A percentile compares a stretch with the other conserved stretches of the same genome.
phyloP scores from a whole-genome alignment of 2,329 filamentous ascomycete genomes.

The Karstenula rhodostoma region DNA sequence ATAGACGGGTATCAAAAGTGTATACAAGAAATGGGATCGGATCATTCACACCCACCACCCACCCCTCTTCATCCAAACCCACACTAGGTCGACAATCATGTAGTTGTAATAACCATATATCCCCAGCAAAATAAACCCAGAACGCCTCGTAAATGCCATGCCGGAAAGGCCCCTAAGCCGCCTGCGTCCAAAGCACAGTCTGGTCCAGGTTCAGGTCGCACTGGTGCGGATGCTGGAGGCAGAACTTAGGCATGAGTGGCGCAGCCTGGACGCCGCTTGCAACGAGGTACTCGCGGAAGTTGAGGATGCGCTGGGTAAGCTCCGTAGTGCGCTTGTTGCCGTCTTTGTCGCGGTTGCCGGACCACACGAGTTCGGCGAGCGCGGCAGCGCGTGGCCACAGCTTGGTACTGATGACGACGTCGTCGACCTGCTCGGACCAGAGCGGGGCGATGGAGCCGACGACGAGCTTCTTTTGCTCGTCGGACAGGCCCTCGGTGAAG shows the following conservation, averaged over 20 bases:
- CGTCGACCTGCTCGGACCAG: constrained; percentile 65
- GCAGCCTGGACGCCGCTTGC: constrained; percentile 62
- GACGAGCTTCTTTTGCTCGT: constrained; percentile 57
- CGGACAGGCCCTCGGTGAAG: constrained; percentile 60
- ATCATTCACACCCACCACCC: background rate
- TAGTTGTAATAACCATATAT: background rate
- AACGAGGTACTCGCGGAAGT: constrained; percentile 67
- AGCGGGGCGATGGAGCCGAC: constrained; percentile 62
- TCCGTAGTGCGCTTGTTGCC: constrained; percentile 62
- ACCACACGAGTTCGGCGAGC: constrained; percentile 64
- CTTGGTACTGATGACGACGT: constrained; percentile 58
- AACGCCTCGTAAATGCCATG: constrained; percentile 6
- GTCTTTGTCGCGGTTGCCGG: constrained; percentile 59
- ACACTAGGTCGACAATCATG: background rate
- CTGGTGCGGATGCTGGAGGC: constrained; percentile 64
- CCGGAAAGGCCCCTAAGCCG: background rate
- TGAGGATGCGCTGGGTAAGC: constrained; percentile 64
- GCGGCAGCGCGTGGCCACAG: constrained; percentile 67
- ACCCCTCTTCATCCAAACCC: background rate
- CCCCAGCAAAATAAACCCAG: background rate
- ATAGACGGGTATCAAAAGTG: background rate
- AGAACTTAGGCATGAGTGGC: constrained; percentile 65
- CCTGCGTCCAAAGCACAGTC: constrained; percentile 38
- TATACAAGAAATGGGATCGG: background rate
- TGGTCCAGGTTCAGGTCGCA: constrained; percentile 65